Conservation (phyloP, 2,329 filamentous ascomycete species). For the Tolypocladium sp. region DNA sequence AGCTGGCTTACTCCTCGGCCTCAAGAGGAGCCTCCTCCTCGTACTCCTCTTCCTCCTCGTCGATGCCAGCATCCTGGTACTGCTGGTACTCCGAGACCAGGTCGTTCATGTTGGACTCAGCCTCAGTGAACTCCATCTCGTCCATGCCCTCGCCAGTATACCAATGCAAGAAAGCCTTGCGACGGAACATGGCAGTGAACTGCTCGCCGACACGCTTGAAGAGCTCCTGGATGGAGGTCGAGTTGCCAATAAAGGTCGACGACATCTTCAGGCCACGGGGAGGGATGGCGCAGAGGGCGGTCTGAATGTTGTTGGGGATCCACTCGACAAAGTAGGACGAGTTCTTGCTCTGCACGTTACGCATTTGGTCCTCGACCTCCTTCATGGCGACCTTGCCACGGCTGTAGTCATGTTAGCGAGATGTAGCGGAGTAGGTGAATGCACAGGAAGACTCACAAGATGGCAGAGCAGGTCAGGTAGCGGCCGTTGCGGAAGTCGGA, state of each 20-base stretch:
- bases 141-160: slow-evolving; percentile 99
- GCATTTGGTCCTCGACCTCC: slow-evolving; percentile 99
- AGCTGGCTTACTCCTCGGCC: slow-evolving; percentile 46
- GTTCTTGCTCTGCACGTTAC: slow-evolving; percentile 99
- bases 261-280: slow-evolving; percentile 98
- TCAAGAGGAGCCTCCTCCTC: slow-evolving; percentile 74
- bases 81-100: slow-evolving; percentile 99
- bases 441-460: slow-evolving; percentile 59
- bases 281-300: slow-evolving; percentile 96
- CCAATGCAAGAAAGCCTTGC: slow-evolving; percentile 99
- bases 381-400: slow-evolving; percentile 99
- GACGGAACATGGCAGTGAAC: slow-evolving; percentile 99
- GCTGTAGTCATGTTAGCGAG: slow-evolving; percentile 33
- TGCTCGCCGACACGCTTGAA: slow-evolving; percentile 99
- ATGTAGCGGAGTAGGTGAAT: not conserved
- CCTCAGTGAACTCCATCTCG: slow-evolving; percentile 99
- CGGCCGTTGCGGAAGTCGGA: slow-evolving; percentile 99
- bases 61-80: slow-evolving; percentile 98
- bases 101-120: slow-evolving; percentile 99
- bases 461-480: slow-evolving; percentile 98
- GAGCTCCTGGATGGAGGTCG: slow-evolving; percentile 98
- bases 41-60: slow-evolving; percentile 95
- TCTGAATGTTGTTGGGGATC: slow-evolving; percentile 99
- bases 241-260: slow-evolving; percentile 98
- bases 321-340: slow-evolving; percentile 99